Evolutionary conservation across 2,329 filamentous ascomycete genomes (phyloP).

Genomic region (Dothistroma septosporum): DNA sequence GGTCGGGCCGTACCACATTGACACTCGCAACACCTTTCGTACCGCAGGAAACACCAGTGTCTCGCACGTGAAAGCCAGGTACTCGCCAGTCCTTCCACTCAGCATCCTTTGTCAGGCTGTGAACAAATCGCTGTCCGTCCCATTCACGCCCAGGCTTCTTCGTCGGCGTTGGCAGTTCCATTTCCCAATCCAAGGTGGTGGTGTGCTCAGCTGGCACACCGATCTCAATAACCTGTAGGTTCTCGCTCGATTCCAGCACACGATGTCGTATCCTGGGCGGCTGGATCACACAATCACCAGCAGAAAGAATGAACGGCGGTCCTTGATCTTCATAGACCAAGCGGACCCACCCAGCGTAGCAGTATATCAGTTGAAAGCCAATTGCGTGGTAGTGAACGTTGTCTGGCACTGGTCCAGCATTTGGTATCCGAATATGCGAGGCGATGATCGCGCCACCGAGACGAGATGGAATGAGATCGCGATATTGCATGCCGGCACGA

Average conservation of each 20-base stretch:
- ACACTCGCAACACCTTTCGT: constrained; percentile 15
- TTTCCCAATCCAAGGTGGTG: constrained; percentile 12
- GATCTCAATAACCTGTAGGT: constrained; percentile 15
- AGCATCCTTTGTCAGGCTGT: constrained; percentile 8
- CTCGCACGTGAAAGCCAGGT: constrained; percentile 11
- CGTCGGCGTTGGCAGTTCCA: constrained; percentile 9
- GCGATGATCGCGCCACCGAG: constrained; percentile 18
- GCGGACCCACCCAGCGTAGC: constrained; percentile 15
- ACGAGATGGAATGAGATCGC: constrained; percentile 14
- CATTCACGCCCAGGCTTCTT: constrained; percentile 11
- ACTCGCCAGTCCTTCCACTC: constrained; percentile 11
- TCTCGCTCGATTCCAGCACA: constrained; percentile 10
- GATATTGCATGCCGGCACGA: constrained; percentile 16
- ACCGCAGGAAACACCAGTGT: constrained; percentile 12
- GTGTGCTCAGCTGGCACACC: constrained; percentile 17
- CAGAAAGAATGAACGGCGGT: constrained; percentile 12
- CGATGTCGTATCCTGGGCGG: constrained; percentile 17
- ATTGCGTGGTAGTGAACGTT: constrained; percentile 15
- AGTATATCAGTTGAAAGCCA: constrained; percentile 16
- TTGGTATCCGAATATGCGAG: constrained; percentile 15
- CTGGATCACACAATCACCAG: constrained; percentile 17
- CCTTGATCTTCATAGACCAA: constrained; percentile 17
- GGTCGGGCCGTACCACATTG: constrained; percentile 4
- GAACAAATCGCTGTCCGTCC: constrained; percentile 16
- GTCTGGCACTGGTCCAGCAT: constrained; percentile 14